Evolutionary conservation across 495 filamentous ascomycete genomes (phyloP).

Genomic region (Letharia lupina): DNA sequence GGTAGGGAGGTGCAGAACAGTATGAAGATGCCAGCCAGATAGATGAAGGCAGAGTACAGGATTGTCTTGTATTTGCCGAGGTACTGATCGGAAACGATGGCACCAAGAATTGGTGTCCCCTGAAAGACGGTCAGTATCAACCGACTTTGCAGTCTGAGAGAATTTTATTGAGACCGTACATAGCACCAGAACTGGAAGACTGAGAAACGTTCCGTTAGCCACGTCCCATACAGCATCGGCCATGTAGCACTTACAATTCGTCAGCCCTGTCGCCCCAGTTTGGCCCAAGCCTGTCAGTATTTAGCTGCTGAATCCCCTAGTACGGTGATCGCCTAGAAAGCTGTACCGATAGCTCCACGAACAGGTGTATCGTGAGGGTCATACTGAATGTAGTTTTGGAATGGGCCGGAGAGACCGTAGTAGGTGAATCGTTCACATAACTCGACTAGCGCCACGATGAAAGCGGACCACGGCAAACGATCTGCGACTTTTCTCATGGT

Average conservation of each 20-base stretch:
- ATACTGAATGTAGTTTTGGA: conserved; percentile 45
- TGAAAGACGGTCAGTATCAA: conserved; percentile 44
- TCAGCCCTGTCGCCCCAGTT: conserved; percentile 48
- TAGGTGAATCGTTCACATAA: conserved; percentile 61
- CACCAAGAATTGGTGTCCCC: conserved; percentile 57
- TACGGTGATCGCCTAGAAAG: conserved; percentile 15
- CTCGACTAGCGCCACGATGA: conserved; percentile 54
- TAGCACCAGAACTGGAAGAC: conserved; percentile 55
- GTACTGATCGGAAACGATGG: conserved; percentile 65
- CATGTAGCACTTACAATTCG: conserved; percentile 30
- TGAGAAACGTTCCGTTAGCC: neutral
- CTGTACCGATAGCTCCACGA: conserved; percentile 46
- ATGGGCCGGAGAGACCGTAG: conserved; percentile 49
- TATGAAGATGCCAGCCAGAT: conserved; percentile 41
- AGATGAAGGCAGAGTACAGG: conserved; percentile 44
- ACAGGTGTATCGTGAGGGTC: conserved; percentile 21
- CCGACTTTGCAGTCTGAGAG: conserved; percentile 56
- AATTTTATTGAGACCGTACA: conserved; percentile 59
- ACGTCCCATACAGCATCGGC: neutral
- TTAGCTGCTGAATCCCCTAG: conserved; percentile 4
- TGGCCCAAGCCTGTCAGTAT: conserved; percentile 32
- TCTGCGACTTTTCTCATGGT: conserved; percentile 47
- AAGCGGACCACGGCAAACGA: conserved; percentile 48
- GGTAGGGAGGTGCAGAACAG: conserved; percentile 44
- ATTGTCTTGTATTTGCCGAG: conserved; percentile 66